phyloP scores from a whole-genome alignment of 2,329 filamentous ascomycete genomes.

The Fusarium chaquense region DNA sequence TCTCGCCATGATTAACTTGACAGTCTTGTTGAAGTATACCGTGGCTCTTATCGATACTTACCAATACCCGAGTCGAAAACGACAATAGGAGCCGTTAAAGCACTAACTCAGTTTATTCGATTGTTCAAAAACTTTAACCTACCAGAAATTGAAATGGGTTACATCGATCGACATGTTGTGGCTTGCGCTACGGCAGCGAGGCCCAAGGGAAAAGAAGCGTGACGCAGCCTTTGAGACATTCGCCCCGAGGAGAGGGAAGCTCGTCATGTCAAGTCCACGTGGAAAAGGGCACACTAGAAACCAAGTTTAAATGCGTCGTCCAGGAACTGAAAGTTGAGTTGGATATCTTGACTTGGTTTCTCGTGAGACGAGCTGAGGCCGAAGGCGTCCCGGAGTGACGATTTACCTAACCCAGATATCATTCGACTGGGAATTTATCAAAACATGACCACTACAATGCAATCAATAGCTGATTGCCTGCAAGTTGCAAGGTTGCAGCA shows the following conservation, averaged over 20 bases:
- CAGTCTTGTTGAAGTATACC: neutral
- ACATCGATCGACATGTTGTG: conserved; percentile 29
- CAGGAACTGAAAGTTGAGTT: conserved; percentile 3
- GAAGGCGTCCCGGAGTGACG: neutral
- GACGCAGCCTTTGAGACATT: conserved; percentile 32
- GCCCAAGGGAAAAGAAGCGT: conserved; percentile 9
- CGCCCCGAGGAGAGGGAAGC: conserved; percentile 14
- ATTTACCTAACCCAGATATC: neutral
- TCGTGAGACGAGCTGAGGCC: neutral
- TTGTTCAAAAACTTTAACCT: neutral
- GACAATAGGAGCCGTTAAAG: conserved; percentile 5
- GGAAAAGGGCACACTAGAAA: conserved; percentile 18
- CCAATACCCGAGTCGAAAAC: neutral
- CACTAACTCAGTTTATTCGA: neutral
- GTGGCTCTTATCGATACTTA: neutral
- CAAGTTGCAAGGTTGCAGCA: neutral
- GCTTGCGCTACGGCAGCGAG: conserved; percentile 35
- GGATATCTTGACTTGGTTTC: neutral
- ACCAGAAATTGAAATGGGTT: conserved; percentile 2
- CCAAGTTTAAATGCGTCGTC: neutral
- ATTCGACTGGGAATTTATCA: neutral
- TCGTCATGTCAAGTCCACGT: conserved; percentile 32
- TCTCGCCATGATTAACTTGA: neutral
- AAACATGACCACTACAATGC: neutral
- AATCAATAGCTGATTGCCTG: neutral